A percentile compares a stretch with the other conserved stretches of the same genome.
phyloP scores from a whole-genome alignment of 768 basidiomycete species.

The Termitomyces eurrhizus region DNA sequence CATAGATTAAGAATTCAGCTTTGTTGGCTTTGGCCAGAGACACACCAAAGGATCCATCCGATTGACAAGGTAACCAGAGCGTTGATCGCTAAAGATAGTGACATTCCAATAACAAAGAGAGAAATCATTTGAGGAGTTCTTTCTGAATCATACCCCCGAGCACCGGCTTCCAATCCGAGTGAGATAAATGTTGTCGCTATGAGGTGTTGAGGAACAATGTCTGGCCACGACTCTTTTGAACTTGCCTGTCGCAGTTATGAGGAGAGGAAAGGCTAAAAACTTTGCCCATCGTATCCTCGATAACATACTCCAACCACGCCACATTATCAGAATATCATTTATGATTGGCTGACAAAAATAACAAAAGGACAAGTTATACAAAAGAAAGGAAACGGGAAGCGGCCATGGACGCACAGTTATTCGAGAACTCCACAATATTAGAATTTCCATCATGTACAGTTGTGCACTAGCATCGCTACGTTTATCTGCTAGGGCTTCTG shows the following conservation, averaged over 20 bases:
- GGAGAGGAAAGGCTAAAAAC: background rate
- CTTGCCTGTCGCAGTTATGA: slow-evolving; percentile 1
- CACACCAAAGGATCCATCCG: slow-evolving; percentile 2
- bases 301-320: slow-evolving; percentile 2
- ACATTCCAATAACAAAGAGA: slow-evolving; percentile 1
- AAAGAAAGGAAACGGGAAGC: background rate
- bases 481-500: background rate
- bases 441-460: background rate
- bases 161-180: background rate
- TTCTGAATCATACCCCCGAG: background rate
- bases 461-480: background rate
- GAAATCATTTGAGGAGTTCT: background rate
- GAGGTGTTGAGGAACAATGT: background rate
- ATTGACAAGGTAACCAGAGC: background rate
- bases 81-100: background rate
- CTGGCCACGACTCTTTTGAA: background rate
- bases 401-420: background rate
- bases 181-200: background rate
- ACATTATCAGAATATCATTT: slow-evolving; percentile 4
- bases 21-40: background rate
- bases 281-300: background rate
- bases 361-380: background rate
- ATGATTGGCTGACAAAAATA: background rate
- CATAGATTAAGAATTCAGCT: no score
- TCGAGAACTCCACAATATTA: slow-evolving; percentile 1